Evolutionary conservation across 331 rosid genomes (phyloP).

Genomic region (Rhamnella rubrinervis): DNA sequence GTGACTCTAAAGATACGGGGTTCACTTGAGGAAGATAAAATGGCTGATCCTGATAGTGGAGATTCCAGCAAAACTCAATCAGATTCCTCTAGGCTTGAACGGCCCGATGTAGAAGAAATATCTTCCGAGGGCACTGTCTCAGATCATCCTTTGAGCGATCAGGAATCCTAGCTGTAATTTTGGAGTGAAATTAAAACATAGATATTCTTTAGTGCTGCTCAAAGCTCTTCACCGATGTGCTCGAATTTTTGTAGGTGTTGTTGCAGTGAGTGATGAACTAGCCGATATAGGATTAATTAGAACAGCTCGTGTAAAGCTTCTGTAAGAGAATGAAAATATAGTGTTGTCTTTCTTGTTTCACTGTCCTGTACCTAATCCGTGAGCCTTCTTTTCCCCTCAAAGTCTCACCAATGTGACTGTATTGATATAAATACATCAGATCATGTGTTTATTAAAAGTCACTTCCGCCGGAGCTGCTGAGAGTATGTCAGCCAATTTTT

Average conservation of each 20-base stretch:
- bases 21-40: constrained; percentile 37
- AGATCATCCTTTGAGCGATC: constrained; percentile 67
- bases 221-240: constrained; percentile 62
- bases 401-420: constrained; percentile 14
- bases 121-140: constrained; percentile 98
- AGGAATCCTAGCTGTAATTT: constrained; percentile 58
- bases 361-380: constrained; percentile 12
- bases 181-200: constrained; percentile 35
- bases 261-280: constrained; percentile 56
- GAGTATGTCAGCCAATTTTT: too few species aligned
- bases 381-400: neutral
- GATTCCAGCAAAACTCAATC: constrained; percentile 91
- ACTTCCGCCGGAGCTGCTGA: too few species aligned
- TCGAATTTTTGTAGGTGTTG: constrained; percentile 85
- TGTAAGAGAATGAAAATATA: constrained; percentile 67
- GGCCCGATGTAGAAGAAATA: constrained; percentile 51
- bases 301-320: constrained; percentile 68
- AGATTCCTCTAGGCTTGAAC: constrained; percentile 65
- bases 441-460: neutral
- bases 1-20: constrained; percentile 35
- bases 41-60: constrained; percentile 48
- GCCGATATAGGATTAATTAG: constrained; percentile 54
- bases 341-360: constrained; percentile 45
- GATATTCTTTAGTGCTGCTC: constrained; percentile 56
- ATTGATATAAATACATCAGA: neutral